phyloP scores from a whole-genome alignment of 345 rosid genomes.

The Gossypium sturtianum region DNA sequence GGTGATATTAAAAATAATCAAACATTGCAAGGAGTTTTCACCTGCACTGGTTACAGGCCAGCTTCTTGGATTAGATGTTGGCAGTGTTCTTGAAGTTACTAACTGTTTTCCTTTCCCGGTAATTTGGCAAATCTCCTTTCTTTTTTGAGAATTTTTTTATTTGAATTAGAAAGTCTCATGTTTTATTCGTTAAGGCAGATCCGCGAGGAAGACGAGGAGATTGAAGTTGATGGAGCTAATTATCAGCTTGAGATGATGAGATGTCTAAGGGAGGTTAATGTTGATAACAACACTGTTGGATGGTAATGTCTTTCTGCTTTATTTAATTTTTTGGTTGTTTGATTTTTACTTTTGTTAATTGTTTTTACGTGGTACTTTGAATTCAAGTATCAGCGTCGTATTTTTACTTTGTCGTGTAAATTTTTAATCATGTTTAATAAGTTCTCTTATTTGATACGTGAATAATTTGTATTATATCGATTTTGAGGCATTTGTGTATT shows the following conservation, averaged over 20 bases:
- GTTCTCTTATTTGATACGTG: no score
- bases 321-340: background rate
- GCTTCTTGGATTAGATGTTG: conserved; percentile 97
- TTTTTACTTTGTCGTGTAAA: no score
- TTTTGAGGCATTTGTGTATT: no score
- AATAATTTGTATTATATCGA: no score
- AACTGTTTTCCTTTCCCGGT: conserved; percentile 99
- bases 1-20: conserved; percentile 90
- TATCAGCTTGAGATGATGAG: conserved; percentile 99
- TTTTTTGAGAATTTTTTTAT: background rate
- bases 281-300: conserved; percentile 97
- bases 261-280: conserved; percentile 95
- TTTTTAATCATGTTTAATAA: no score
- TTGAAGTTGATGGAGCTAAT: conserved; percentile 98
- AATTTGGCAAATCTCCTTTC: background rate
- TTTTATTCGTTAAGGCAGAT: conserved; percentile 29
- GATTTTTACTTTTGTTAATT: background rate
- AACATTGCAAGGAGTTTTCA: conserved; percentile 95
- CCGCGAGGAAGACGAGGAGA: conserved; percentile 91
- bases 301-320: conserved; percentile 42
- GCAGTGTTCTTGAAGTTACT: conserved; percentile 96
- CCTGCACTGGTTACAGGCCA: conserved; percentile 96
- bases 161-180: background rate
- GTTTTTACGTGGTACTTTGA: no score
- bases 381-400: no score